Evolutionary conservation across 176 grass and related monocot genomes (phyloP).

Genomic region (Triticum urartu): DNA sequence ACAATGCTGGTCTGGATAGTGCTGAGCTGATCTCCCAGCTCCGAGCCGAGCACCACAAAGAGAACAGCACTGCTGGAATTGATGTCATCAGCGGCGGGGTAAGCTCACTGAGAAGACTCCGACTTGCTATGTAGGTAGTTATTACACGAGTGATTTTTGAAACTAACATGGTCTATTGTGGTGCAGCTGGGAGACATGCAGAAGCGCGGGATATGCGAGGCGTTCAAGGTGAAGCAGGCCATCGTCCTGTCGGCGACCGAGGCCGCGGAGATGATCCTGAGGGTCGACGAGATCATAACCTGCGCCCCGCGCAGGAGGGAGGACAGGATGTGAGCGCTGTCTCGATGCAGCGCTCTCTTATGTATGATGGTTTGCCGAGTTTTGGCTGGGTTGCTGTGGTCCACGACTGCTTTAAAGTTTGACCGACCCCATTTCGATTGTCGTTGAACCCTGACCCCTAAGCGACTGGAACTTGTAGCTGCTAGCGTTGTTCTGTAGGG

Average conservation of each 20-base stretch:
- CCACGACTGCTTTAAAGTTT: background rate
- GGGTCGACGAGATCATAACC: constrained; percentile 56
- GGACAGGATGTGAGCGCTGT: constrained; percentile 44
- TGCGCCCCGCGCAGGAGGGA: constrained; percentile 46
- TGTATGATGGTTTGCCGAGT: background rate
- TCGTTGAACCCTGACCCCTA: background rate
- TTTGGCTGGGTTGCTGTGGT: background rate
- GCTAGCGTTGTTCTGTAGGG: background rate
- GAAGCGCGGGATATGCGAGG: constrained; percentile 44
- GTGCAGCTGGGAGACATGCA: constrained; percentile 54
- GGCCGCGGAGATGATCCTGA: constrained; percentile 50
- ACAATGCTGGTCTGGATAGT: constrained; percentile 90
- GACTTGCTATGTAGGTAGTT: background rate
- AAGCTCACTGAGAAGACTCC: constrained; percentile 9
- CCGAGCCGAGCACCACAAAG: constrained; percentile 94
- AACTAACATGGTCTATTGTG: background rate
- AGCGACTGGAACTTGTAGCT: background rate
- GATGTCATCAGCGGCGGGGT: constrained; percentile 79
- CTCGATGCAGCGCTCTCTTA: background rate
- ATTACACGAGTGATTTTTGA: background rate
- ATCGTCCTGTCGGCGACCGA: constrained; percentile 43
- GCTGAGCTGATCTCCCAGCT: constrained; percentile 96
- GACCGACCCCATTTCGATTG: background rate
- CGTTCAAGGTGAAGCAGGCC: constrained; percentile 59
- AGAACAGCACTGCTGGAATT: constrained; percentile 62